Percentiles rank a stretch among this genome's conserved stretches.
Evolutionary conservation across 1,284 basidiomycete genomes (phyloP).

Genomic region (Ustilago tritici): DNA sequence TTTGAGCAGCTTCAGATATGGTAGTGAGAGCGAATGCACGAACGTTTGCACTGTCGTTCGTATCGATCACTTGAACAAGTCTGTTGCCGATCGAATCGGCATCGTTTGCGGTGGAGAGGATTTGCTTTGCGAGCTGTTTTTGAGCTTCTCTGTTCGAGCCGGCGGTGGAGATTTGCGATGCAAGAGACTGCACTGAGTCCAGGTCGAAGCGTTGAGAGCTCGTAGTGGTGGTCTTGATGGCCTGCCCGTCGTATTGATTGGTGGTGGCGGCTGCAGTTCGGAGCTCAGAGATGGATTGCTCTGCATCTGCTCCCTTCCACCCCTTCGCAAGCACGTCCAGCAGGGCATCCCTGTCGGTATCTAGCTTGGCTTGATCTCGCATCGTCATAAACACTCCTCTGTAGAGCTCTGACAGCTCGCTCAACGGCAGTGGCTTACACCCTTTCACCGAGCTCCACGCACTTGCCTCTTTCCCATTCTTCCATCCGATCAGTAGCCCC

Average conservation of each 20-base stretch:
- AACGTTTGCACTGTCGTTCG: conserved; percentile 18
- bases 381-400: neutral
- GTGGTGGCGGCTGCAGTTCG: neutral
- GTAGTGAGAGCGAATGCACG: conserved; percentile 15
- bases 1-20: neutral
- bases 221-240: no score
- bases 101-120: neutral
- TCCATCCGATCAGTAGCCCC: conserved; percentile 31
- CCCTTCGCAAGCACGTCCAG: neutral
- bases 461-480: conserved; percentile 18
- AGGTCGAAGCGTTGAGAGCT: conserved; percentile 23
- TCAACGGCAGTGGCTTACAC: neutral
- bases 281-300: conserved; percentile 16
- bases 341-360: conserved; percentile 2
- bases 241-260: neutral
- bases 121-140: conserved; percentile 5
- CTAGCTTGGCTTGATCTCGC: conserved; percentile 3
- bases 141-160: conserved; percentile 3
- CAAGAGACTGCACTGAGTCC: conserved; percentile 8
- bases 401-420: conserved; percentile 14
- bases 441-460: conserved; percentile 10
- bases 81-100: neutral
- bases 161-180: conserved; percentile 5
- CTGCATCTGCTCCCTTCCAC: conserved; percentile 16
- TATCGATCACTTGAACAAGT: conserved; percentile 30